phyloP scores from a whole-genome alignment of 2,329 filamentous ascomycete species.

The Hypomyces rosellus region DNA sequence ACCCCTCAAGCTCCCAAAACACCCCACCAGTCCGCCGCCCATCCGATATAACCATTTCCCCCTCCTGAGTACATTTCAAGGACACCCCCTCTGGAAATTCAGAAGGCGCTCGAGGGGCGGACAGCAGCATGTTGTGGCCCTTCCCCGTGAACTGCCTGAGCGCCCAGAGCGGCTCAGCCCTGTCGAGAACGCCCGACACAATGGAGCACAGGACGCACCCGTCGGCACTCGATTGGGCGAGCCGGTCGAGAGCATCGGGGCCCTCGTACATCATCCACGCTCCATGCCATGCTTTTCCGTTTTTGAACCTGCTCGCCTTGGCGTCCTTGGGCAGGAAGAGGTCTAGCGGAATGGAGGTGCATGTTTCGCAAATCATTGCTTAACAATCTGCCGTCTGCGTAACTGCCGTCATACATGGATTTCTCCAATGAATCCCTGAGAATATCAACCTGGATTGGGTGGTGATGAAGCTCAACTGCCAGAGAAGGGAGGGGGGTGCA shows the following conservation, averaged over 20 bases:
- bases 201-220: not conserved
- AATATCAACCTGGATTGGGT: no score
- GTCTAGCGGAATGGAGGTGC: not conserved
- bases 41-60: constrained; percentile 1
- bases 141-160: not conserved
- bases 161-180: not conserved
- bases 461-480: no score
- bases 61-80: not conserved
- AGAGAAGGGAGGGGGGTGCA: not conserved
- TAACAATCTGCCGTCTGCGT: not conserved
- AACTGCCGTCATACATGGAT: not conserved
- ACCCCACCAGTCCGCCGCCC: not conserved
- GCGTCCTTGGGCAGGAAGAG: not conserved
- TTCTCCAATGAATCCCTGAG: no score
- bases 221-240: not conserved
- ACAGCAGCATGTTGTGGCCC: not conserved
- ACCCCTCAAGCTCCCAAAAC: not conserved
- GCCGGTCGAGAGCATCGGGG: not conserved
- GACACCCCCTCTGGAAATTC: not conserved
- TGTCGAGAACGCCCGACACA: not conserved
- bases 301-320: constrained; percentile 1
- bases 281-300: not conserved
- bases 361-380: not conserved
- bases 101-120: not conserved
- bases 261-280: not conserved